These are phyloP conservation scores for Colletotrichum incanum DNA, from an alignment of 2,329 filamentous ascomycete genomes.

Conservation along the genomic window DNA sequence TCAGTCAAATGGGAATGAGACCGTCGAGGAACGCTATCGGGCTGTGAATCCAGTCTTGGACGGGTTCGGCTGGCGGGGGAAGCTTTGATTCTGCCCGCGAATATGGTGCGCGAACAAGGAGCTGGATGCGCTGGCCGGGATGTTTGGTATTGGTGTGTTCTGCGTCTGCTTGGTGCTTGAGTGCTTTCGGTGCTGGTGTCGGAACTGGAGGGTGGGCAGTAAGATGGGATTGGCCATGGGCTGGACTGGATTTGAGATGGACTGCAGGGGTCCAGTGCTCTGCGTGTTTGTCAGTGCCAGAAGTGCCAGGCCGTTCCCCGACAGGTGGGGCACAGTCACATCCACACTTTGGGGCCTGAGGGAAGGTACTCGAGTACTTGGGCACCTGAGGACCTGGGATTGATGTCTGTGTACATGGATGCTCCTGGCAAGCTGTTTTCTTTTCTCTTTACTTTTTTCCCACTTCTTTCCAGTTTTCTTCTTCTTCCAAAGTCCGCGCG, in stretches of 20 bases:
- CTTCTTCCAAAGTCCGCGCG: too few species aligned
- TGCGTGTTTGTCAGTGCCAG: slow-evolving; percentile 24
- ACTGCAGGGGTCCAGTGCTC: slow-evolving; percentile 36
- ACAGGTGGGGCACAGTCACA: slow-evolving; percentile 19
- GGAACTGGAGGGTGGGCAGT: slow-evolving; percentile 6
- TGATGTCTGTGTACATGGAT: neutral
- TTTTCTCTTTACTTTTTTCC: neutral
- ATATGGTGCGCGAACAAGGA: neutral
- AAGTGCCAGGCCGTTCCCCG: slow-evolving; percentile 22
- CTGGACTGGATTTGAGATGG: slow-evolving; percentile 24
- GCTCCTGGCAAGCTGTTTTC: neutral
- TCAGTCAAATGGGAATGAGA: slow-evolving; percentile 2
- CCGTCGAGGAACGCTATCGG: neutral
- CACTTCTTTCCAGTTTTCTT: neutral
- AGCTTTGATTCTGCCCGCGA: neutral
- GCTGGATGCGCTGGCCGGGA: neutral
- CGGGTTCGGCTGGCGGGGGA: neutral
- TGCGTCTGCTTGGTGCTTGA: neutral
- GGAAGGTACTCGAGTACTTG: too few species aligned
- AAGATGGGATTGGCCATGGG: slow-evolving; percentile 22
- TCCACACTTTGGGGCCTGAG: too few species aligned
- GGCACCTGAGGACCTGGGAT: too few species aligned
- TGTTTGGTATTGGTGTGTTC: too few species aligned
- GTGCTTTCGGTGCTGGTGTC: slow-evolving; percentile 16
- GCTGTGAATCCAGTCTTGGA: slow-evolving; percentile 9